Base-by-base conservation (phyloP, 2,329 filamentous ascomycete genomes). In the Cladosporium sp. region DNA sequence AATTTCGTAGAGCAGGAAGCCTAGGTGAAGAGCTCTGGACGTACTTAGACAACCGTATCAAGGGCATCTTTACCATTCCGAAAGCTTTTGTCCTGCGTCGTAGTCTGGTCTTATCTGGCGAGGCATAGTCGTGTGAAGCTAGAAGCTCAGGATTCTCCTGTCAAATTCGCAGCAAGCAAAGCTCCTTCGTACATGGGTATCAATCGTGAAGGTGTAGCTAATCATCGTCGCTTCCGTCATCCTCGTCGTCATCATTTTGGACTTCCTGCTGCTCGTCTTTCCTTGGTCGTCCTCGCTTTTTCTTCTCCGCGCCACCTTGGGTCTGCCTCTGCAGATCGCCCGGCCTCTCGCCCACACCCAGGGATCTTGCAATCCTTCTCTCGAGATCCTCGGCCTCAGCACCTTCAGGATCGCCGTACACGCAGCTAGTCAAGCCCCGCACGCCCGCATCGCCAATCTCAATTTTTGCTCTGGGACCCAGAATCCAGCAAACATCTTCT, bases 391-490 rank as follows among this genome's bases (percentile, higher is more conserved):
- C 57, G n/a, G 58, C 62, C 2, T 53, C 59, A n/a, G 58, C 54
- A 28, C 60, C 58, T 9, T 61, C 63, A 9, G 49, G 59, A 14
- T 65, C 62, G 6, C 65, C 81, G 64, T 78, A 82, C 1, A 85
- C 78, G 46, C 70, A 70, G 56, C 73, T 72, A 3, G 90, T 82
- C 57, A 96, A 70, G 0, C 82, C 83, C 14, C 83, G 81, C 10
- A 93, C 86, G 0, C 87, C 88, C 46, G 83, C 78, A n/a, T 84
- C 76, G 0, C 87, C 88, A 34, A 97, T 81, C 69, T 97, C 93
- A 7, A 91, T 77, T 70, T 87, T 93, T 5, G 87, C 92, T 18
- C 93, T 80, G 5, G 89, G 86, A 2, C 93, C 93, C 11, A 96
- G 81, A 52, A 87, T 81, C 79, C 89, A 98, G 44, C 88, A 90